Percentiles rank a stretch among this genome's conserved stretches.
phyloP scores from a whole-genome alignment of 2,329 filamentous ascomycete genomes.

The Alternaria novae-zelandiae region DNA sequence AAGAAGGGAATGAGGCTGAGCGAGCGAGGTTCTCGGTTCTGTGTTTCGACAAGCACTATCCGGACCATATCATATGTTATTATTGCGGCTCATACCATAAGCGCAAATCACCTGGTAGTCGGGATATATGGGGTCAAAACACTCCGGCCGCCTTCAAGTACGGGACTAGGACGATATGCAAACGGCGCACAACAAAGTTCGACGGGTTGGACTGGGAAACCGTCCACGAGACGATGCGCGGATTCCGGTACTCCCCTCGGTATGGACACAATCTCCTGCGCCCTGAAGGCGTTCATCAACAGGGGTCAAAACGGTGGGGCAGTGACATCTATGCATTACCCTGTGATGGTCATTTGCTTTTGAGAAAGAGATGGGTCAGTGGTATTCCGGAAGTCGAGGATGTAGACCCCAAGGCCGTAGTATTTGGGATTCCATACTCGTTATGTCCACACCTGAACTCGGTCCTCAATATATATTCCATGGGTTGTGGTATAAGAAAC shows the following conservation, averaged over 20 bases:
- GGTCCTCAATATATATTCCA: neutral
- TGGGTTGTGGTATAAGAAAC: neutral
- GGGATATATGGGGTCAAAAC: neutral
- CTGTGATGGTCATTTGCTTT: neutral
- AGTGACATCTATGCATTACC: neutral
- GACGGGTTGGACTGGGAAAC: neutral
- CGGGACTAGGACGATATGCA: neutral
- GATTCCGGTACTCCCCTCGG: neutral
- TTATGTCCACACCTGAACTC: neutral
- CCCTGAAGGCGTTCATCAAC: neutral
- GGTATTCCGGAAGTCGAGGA: neutral
- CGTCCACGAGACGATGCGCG: neutral
- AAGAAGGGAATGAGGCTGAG: neutral
- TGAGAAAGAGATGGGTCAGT: neutral
- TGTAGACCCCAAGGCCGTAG: neutral
- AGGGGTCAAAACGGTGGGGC: neutral
- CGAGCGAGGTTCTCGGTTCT: neutral
- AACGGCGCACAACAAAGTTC: neutral
- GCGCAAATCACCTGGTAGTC: neutral
- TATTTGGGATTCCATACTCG: neutral
- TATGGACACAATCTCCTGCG: neutral
- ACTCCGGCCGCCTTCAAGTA: neutral
- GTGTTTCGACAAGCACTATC: neutral
- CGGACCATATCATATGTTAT: neutral
- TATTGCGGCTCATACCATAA: neutral